Evolutionary conservation across 2,329 filamentous ascomycete species (phyloP).

Genomic region (Penicillium fuscoglaucum): DNA sequence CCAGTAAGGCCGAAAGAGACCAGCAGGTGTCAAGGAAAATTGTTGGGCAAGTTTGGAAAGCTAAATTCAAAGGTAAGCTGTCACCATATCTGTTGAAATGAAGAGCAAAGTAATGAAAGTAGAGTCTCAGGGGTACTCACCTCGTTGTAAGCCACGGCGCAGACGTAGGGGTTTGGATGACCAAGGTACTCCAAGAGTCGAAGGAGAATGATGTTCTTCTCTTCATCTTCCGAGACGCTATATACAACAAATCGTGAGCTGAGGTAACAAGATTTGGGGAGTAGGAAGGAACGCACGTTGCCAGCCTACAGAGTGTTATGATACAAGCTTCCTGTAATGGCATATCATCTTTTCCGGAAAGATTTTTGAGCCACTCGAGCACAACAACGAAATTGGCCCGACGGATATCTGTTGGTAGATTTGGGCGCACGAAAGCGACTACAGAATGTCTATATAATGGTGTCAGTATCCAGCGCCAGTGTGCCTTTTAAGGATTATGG

Average conservation of each 20-base stretch:
- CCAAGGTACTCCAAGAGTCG: slow-evolving; percentile 85
- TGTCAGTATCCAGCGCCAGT: slow-evolving; percentile 11
- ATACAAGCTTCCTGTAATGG: slow-evolving; percentile 80
- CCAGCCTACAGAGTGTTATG: slow-evolving; percentile 81
- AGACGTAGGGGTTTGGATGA: slow-evolving; percentile 75
- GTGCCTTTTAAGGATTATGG: not conserved
- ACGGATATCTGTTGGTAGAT: slow-evolving; percentile 50
- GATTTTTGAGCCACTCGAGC: slow-evolving; percentile 68
- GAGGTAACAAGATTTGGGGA: not conserved
- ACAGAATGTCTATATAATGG: slow-evolving; percentile 57
- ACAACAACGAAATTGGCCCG: slow-evolving; percentile 67
- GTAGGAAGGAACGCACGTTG: slow-evolving; percentile 52
- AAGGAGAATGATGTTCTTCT: slow-evolving; percentile 81
- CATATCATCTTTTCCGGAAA: slow-evolving; percentile 68
- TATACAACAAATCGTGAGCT: not conserved
- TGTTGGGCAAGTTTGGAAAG: slow-evolving; percentile 70
- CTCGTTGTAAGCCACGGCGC: slow-evolving; percentile 80
- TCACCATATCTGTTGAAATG: not conserved
- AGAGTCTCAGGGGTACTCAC: slow-evolving; percentile 42
- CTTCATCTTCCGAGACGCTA: slow-evolving; percentile 72
- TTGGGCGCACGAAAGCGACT: slow-evolving; percentile 62
- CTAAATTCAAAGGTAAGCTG: slow-evolving; percentile 36
- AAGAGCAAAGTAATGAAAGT: not conserved
- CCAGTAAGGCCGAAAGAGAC: slow-evolving; percentile 86
- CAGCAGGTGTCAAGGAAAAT: slow-evolving; percentile 61